These are phyloP conservation scores for Suillus americanus DNA, from an alignment of 768 basidiomycete species.

Conservation along the genomic window DNA sequence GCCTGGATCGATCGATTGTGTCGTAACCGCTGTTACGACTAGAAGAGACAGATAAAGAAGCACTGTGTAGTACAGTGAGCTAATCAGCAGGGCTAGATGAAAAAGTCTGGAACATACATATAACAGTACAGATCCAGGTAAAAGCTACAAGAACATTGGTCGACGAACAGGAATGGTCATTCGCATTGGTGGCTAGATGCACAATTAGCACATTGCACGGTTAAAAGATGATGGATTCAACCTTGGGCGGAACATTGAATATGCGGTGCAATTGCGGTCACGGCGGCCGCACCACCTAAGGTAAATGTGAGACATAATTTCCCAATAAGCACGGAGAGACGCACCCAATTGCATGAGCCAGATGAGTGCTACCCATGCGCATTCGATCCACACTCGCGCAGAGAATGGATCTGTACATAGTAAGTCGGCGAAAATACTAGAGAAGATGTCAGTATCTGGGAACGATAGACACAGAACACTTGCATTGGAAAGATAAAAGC, in stretches of 20 bases:
- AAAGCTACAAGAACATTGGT: slow-evolving; percentile 57
- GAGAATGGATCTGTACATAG: slow-evolving; percentile 48
- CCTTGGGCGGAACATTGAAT: slow-evolving; percentile 35
- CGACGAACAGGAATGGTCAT: slow-evolving; percentile 45
- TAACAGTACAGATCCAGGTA: slow-evolving; percentile 49
- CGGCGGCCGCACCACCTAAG: slow-evolving; percentile 54
- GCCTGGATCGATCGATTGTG: slow-evolving; percentile 41
- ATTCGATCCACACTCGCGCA: slow-evolving; percentile 73
- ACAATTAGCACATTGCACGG: neutral
- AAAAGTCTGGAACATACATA: slow-evolving; percentile 28
- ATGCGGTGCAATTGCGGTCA: slow-evolving; percentile 40
- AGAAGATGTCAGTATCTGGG: slow-evolving; percentile 7
- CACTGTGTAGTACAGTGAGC: slow-evolving; percentile 40
- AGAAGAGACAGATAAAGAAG: slow-evolving; percentile 56
- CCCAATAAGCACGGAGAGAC: slow-evolving; percentile 17
- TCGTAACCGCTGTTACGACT: slow-evolving; percentile 42
- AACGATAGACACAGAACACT: slow-evolving; percentile 21
- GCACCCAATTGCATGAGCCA: slow-evolving; percentile 61
- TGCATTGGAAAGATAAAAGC: slow-evolving; percentile 59
- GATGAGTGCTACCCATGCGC: slow-evolving; percentile 56
- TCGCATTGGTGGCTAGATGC: neutral
- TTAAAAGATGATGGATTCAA: slow-evolving; percentile 15
- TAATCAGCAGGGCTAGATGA: slow-evolving; percentile 3
- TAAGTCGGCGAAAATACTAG: slow-evolving; percentile 59
- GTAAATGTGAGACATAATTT: slow-evolving; percentile 3